Base-by-base conservation (phyloP, 1,139 yeast genomes). In the Lodderomyces metapsilosis region DNA sequence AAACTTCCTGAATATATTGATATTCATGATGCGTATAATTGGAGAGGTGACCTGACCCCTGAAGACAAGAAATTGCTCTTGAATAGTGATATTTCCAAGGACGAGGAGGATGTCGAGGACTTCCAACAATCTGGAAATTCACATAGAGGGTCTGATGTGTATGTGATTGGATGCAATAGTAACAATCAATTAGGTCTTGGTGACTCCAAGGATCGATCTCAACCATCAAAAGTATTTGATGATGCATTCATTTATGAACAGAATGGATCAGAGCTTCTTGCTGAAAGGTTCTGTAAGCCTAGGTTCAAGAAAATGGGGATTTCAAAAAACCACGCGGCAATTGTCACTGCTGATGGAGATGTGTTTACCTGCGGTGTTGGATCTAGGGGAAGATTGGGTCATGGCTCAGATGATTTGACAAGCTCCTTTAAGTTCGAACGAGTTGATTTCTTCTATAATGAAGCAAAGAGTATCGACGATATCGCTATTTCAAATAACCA, bases 301-400 rank as follows among this genome's bases (percentile, higher is more conserved):
- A 56, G 83, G 24, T 69, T 76, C 43, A 63, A 60, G 32, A 66
- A 68, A 30, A 59, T 82, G 2, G 61, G 60, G 13, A 63, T 87
- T 42, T 80, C 92, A 3, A 84, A 82, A 55, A 78, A 80, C 48
- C 95, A 87, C 56, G 73, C 91, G 0, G 61, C 84, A 1, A 60
- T 83, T 0, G 52, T 84, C 2, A 80, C 91, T 0, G 68, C 71
- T 12, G 79, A 76, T 36, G 78, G 79, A 4, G 70, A 71, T 38
- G 51, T 87, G 0, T 79, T 64, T 45, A 63, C 84, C 0, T 77
- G 84, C 51, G 96, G 96, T 1, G 71, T 80, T 32, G 84, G 86
- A 1, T 72, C 84, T 1, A 67, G 84, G 43, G 96, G 95, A 2
- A 66, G 95, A 41, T 61, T 87, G 17, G 96, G 95, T 0, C 75